Evolutionary conservation across 306 rosid species (phyloP).

Genomic region (Vigna trinervia): DNA sequence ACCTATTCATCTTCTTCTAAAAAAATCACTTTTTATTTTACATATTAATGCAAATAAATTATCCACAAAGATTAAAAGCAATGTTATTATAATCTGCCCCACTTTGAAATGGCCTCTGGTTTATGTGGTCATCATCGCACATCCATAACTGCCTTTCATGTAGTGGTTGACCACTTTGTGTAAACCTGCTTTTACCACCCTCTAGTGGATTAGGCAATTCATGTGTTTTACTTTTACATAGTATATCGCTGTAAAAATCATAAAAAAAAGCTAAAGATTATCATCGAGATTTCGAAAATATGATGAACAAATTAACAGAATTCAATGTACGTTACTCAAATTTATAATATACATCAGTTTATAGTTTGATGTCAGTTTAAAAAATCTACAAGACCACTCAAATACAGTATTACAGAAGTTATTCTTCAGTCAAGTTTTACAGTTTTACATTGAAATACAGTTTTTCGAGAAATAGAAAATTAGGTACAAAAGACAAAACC

Average conservation of each 20-base stretch:
- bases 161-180: background rate
- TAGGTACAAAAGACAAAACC: background rate
- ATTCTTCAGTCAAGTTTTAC: too few species aligned
- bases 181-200: constrained; percentile 5
- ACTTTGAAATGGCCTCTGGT: background rate
- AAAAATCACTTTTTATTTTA: background rate
- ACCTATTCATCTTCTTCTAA: too few species aligned
- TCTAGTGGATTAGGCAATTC: background rate
- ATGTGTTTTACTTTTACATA: background rate
- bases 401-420: too few species aligned
- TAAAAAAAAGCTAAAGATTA: too few species aligned
- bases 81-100: too few species aligned
- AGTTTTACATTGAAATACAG: too few species aligned
- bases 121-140: background rate
- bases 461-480: background rate
- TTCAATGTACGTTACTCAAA: too few species aligned
- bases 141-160: background rate
- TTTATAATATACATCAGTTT: too few species aligned
- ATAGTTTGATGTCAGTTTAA: too few species aligned
- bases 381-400: too few species aligned
- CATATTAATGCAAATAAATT: background rate
- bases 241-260: background rate
- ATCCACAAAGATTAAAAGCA: background rate
- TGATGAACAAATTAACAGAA: too few species aligned
- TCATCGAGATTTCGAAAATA: too few species aligned